phyloP scores from a whole-genome alignment of 495 filamentous ascomycete genomes.

The Echria macrotheca region DNA sequence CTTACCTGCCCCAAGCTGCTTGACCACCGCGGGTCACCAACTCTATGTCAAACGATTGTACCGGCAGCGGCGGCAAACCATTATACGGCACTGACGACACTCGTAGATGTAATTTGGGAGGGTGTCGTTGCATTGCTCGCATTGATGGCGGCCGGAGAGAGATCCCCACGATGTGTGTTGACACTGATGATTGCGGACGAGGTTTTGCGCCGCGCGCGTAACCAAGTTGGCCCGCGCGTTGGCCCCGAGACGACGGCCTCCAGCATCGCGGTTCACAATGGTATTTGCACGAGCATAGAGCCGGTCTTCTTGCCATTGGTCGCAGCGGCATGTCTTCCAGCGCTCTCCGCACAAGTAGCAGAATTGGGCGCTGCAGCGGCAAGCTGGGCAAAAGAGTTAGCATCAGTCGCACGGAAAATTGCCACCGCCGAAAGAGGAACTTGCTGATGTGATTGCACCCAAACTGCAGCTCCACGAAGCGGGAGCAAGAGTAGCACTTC shows the following conservation, averaged over 20 bases:
- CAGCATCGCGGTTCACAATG: slow-evolving; percentile 8
- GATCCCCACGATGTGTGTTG: slow-evolving; percentile 20
- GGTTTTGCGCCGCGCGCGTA: slow-evolving; percentile 5
- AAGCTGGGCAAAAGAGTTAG: slow-evolving; percentile 23
- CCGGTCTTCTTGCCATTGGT: slow-evolving; percentile 11
- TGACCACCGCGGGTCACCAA: too few species aligned
- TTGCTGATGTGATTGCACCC: slow-evolving; percentile 47
- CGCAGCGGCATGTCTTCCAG: slow-evolving; percentile 50
- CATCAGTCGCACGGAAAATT: neutral
- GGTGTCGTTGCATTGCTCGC: slow-evolving; percentile 24
- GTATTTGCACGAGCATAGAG: slow-evolving; percentile 7
- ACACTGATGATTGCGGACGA: slow-evolving; percentile 25
- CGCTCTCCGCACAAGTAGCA: slow-evolving; percentile 50
- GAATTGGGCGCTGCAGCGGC: slow-evolving; percentile 49
- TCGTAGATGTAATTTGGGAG: slow-evolving; percentile 27
- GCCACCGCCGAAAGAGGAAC: neutral
- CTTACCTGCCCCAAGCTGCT: too few species aligned
- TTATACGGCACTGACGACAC: slow-evolving; percentile 23
- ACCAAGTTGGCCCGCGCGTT: neutral
- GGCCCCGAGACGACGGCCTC: neutral
- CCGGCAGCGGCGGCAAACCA: slow-evolving; percentile 25
- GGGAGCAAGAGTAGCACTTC: slow-evolving; percentile 32
- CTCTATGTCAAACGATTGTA: slow-evolving; percentile 16
- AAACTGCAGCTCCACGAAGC: slow-evolving; percentile 36
- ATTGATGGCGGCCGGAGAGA: slow-evolving; percentile 9